These are phyloP conservation scores for Trichoderma afroharzianum DNA, from an alignment of 2,329 filamentous ascomycete genomes.

Conservation along the genomic window DNA sequence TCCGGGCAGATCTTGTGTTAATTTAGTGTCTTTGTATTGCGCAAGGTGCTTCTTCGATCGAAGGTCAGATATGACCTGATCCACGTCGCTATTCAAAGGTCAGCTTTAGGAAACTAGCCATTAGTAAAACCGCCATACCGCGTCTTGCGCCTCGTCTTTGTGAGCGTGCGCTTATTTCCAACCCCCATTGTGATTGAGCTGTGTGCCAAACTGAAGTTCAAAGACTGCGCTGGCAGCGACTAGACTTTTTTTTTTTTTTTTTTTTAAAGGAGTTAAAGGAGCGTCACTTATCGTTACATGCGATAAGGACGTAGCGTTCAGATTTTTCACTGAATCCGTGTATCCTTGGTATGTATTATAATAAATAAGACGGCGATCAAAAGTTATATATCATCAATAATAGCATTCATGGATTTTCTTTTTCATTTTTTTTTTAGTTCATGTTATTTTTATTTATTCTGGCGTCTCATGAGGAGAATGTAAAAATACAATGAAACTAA, in stretches of 20 bases:
- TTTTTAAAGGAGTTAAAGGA: too few relatives aligned
- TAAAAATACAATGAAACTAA: neutral
- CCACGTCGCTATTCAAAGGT: slow-evolving; percentile 65
- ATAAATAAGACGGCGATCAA: neutral
- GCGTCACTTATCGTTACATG: neutral
- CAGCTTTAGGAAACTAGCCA: neutral
- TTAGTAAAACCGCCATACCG: neutral
- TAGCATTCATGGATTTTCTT: neutral
- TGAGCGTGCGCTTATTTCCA: slow-evolving; percentile 60
- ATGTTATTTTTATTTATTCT: neutral
- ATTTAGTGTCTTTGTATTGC: slow-evolving; percentile 74
- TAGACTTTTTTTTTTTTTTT: neutral
- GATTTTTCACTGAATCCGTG: neutral
- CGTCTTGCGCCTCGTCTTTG: slow-evolving; percentile 63
- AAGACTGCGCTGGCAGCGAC: neutral
- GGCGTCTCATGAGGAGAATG: neutral
- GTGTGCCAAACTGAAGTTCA: neutral
- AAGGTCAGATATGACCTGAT: slow-evolving; percentile 86
- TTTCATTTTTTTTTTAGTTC: neutral
- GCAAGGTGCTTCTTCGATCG: slow-evolving; percentile 73
- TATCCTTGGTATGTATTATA: neutral
- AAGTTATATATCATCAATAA: neutral
- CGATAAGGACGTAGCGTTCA: neutral
- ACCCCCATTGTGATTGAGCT: slow-evolving; percentile 58
- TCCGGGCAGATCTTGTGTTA: slow-evolving; percentile 80